A percentile compares a stretch with the other conserved stretches of the same genome.
Evolutionary conservation across 805 yeast genomes (phyloP).

Genomic region (Saccharomycopsis fermentans): DNA sequence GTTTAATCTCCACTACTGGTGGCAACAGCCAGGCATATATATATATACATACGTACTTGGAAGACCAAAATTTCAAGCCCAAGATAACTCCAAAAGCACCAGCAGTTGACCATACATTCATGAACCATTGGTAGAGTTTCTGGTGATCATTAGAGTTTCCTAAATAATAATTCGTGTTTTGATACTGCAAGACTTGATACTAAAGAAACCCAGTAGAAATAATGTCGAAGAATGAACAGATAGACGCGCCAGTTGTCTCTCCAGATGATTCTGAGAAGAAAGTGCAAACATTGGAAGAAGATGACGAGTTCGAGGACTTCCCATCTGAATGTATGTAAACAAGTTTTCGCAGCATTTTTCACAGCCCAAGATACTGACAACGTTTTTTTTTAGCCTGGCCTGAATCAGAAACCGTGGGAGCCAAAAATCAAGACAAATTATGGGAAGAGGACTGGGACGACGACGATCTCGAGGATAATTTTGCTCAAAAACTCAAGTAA

Average conservation of each 20-base stretch:
- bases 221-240: constrained; percentile 13
- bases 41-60: too few relatives aligned
- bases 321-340: constrained; percentile 60
- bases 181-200: too few relatives aligned
- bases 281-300: constrained; percentile 78
- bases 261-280: constrained; percentile 10
- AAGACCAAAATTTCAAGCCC: not conserved
- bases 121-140: too few relatives aligned
- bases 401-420: constrained; percentile 41
- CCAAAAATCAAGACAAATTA: constrained; percentile 46
- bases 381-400: constrained; percentile 48
- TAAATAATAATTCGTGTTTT: too few relatives aligned
- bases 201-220: not conserved
- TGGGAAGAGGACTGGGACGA: constrained; percentile 99
- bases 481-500: constrained; percentile 60
- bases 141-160: too few relatives aligned
- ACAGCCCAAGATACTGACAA: not conserved
- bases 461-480: constrained; percentile 86
- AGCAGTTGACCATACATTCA: too few relatives aligned
- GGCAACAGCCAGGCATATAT: not conserved
- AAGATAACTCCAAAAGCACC: too few relatives aligned
- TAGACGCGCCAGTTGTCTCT: constrained; percentile 1
- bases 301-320: constrained; percentile 95
- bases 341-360: not conserved
- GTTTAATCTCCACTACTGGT: not conserved